phyloP scores from a whole-genome alignment of 2,329 filamentous ascomycete species.

The Paramyrothecium roridum region DNA sequence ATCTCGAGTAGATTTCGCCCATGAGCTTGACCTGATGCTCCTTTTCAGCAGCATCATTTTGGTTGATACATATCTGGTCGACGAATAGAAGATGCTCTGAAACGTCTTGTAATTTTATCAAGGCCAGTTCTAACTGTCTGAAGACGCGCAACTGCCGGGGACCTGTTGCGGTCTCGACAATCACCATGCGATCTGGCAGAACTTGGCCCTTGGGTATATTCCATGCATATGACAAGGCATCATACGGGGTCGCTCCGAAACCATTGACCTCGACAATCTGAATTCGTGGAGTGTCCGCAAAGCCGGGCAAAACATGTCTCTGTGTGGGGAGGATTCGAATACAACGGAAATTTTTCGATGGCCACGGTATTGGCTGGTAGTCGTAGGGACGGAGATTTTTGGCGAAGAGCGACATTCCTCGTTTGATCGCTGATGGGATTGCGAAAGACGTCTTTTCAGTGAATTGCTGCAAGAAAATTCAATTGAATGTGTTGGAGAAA shows the following conservation, averaged over 20 bases:
- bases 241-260: constrained; percentile 16
- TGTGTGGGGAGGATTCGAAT: constrained; percentile 17
- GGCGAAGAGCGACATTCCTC: too few relatives aligned
- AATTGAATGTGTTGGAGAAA: too few relatives aligned
- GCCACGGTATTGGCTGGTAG: neutral
- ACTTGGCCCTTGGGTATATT: constrained; percentile 5
- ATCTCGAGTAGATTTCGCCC: constrained; percentile 22
- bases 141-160: constrained; percentile 17
- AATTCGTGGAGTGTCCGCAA: constrained; percentile 18
- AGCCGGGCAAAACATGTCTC: constrained; percentile 11
- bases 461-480: too few relatives aligned
- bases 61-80: constrained; percentile 29
- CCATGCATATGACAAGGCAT: constrained; percentile 29
- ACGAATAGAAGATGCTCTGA: constrained; percentile 19
- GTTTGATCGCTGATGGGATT: too few relatives aligned
- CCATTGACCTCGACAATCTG: constrained; percentile 19
- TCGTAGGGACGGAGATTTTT: neutral
- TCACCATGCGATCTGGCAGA: constrained; percentile 17
- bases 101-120: constrained; percentile 14
- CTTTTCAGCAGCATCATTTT: constrained; percentile 18
- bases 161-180: constrained; percentile 14
- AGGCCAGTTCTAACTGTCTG: constrained; percentile 23
- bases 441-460: too few relatives aligned
- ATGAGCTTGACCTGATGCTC: constrained; percentile 23
- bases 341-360: constrained; percentile 14